phyloP scores from a whole-genome alignment of 2,329 filamentous ascomycete species.

The Alternaria longipes region DNA sequence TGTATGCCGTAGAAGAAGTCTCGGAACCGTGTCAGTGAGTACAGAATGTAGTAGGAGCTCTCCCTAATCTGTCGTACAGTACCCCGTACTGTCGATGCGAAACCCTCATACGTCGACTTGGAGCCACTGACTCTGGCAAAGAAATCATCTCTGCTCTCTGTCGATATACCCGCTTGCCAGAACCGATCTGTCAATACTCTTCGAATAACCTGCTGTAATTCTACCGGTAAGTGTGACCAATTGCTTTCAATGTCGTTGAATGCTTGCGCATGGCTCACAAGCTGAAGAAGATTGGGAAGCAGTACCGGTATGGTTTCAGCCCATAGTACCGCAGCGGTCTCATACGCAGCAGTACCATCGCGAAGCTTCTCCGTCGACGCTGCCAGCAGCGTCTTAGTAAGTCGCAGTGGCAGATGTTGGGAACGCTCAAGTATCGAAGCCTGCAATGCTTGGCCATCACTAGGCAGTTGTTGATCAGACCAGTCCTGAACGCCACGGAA shows the following conservation, averaged over 20 bases:
- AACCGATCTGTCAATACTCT: conserved; percentile 92
- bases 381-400: conserved; percentile 90
- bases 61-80: conserved; percentile 90
- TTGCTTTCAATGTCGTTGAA: conserved; percentile 82
- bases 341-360: conserved; percentile 75
- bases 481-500: conserved; percentile 84
- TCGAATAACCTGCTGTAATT: conserved; percentile 79
- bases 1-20: conserved; percentile 89
- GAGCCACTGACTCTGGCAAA: conserved; percentile 91
- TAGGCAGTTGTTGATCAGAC: conserved; percentile 79
- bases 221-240: conserved; percentile 78
- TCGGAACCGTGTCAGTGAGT: conserved; percentile 88
- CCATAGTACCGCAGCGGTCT: conserved; percentile 84
- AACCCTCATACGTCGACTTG: conserved; percentile 87
- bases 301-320: conserved; percentile 81
- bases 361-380: conserved; percentile 91
- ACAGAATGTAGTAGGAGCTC: conserved; percentile 92
- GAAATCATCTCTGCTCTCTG: conserved; percentile 95
- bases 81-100: conserved; percentile 91
- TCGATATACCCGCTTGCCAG: conserved; percentile 97
- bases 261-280: conserved; percentile 88
- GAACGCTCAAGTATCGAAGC: conserved; percentile 79
- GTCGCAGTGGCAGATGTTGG: conserved; percentile 79
- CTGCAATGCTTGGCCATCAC: conserved; percentile 81
- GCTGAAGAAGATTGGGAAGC: conserved; percentile 84